phyloP scores from a whole-genome alignment of 225 moss, liverwort and hornwort genomes.

The Pleurozium schreberi region DNA sequence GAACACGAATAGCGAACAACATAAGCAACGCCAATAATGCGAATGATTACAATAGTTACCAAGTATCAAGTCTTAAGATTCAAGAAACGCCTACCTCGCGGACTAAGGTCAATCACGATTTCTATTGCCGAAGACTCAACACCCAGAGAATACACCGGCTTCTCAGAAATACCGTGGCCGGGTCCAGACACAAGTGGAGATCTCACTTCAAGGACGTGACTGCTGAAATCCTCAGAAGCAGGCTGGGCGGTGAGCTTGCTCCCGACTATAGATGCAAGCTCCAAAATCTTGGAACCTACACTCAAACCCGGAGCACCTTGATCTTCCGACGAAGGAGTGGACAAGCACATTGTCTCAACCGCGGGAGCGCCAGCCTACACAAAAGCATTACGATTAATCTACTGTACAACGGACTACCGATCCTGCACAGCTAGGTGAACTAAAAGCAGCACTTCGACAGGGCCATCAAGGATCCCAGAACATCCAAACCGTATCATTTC shows the following conservation, averaged over 20 bases:
- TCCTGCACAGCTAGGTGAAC: background rate
- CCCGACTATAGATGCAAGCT: background rate
- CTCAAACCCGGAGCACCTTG: background rate
- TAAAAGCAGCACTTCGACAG: background rate
- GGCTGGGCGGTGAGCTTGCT: background rate
- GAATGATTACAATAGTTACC: background rate
- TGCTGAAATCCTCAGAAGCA: background rate
- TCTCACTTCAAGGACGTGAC: background rate
- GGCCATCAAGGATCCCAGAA: background rate
- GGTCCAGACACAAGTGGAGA: background rate
- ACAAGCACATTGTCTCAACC: background rate
- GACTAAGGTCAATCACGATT: background rate
- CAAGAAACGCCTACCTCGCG: background rate
- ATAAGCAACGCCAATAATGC: background rate
- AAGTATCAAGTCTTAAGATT: too few species aligned
- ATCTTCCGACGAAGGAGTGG: background rate
- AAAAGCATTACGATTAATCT: background rate
- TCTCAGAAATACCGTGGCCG: background rate
- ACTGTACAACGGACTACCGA: too few species aligned
- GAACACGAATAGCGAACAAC: background rate
- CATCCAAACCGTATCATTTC: background rate
- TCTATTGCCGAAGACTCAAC: background rate
- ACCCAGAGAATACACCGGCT: slow-evolving; percentile 1
- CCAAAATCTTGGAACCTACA: background rate
- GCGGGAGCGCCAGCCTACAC: background rate